Base-by-base conservation (phyloP, 2,329 filamentous ascomycete genomes). In the Septoria petroselini region DNA sequence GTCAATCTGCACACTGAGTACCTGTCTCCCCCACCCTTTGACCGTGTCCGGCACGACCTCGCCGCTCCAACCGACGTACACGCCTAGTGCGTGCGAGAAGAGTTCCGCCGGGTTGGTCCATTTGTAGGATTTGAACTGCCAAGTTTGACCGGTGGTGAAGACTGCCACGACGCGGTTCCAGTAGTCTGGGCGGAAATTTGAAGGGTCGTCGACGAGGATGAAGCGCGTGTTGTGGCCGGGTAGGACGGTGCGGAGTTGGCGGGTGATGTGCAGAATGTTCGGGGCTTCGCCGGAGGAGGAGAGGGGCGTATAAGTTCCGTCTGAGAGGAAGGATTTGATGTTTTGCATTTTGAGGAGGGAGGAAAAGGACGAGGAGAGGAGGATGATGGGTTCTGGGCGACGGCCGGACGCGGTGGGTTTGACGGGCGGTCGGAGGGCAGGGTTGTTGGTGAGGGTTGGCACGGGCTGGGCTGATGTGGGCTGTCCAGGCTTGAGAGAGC, bases 81-180 rank as follows among this genome's bases (percentile, higher is more conserved):
- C 76, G 48, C 93, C 93, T 11, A 89, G 77, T 2, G 89, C 87
- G 65, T 96, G 88, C 59, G 83, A 82, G 74, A 98, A 98, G 41
- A 98, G 77, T 65, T 97, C 93, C 11, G 83, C 79, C 0, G 93
- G 88, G 48, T 86, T 85, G 60, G 85, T 85, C 89, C 93, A 98
- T 71, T 95, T 95, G 79, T 98, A 98, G 60, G 83, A 87, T 73
- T 96, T 95, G 74, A 98, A 98, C 72, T 98, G 93, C 93, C 93
- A 98, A 7, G 86, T 84, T 73, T 98, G 93, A 27, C 93, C 93
- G 0, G 93, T 98, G 0, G 93, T 98, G 73, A 98, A 97, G 50
- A 98, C 91, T 9, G 88, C 93, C 1, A 96, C 93, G 5, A 98
- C 86, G 43, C 91, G 84, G 63, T 85, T 85, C 93, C 93, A 98